Conservation (phyloP, 768 basidiomycete genomes). For the Erythrobasidium yunnanense region DNA sequence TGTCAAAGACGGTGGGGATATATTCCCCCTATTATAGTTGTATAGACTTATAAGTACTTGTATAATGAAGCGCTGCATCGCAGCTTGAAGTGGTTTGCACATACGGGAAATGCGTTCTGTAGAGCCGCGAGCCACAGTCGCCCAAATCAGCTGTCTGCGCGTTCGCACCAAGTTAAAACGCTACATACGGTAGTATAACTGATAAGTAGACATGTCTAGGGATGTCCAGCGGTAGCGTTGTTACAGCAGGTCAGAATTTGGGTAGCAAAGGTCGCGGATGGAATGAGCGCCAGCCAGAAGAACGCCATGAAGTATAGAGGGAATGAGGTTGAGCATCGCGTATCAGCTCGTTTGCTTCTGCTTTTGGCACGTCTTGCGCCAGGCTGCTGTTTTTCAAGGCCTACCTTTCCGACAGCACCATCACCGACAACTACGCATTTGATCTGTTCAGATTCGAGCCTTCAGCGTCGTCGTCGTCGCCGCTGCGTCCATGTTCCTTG, state of each 20-base stretch:
- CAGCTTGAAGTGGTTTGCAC: background rate
- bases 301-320: background rate
- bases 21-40: constrained; percentile 65
- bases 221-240: background rate
- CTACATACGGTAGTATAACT: constrained; percentile 73
- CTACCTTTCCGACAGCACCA: constrained; percentile 46
- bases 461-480: too few relatives aligned
- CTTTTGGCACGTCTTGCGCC: background rate
- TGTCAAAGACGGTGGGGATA: constrained; percentile 96
- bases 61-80: background rate
- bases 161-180: background rate
- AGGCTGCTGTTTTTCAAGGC: background rate
- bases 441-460: too few relatives aligned
- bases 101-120: constrained; percentile 39
- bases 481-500: too few relatives aligned
- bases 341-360: background rate
- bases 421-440: constrained; percentile 46
- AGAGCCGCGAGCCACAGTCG: background rate
- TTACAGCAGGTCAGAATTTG: background rate
- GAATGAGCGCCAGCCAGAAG: background rate
- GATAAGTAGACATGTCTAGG: constrained; percentile 91
- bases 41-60: background rate
- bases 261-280: too few relatives aligned
- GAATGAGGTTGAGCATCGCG: background rate
- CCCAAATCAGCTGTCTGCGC: background rate